phyloP scores from a whole-genome alignment of 192 early-diverging fungal species.

The Cladochytrium replicatum region DNA sequence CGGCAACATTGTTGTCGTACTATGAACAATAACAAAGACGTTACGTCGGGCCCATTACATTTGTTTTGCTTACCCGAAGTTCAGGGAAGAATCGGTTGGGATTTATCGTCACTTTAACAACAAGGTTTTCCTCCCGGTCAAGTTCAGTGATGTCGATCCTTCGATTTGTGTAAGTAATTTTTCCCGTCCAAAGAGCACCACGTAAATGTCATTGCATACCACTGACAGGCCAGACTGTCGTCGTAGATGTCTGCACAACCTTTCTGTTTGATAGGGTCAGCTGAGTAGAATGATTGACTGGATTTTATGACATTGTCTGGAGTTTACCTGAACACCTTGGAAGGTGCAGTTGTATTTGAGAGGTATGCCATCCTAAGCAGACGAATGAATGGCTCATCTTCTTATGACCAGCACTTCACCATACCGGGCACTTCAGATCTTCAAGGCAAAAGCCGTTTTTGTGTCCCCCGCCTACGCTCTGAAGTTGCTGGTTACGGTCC shows the following conservation, averaged over 20 bases:
- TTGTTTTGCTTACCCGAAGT: no score
- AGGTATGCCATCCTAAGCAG: not conserved
- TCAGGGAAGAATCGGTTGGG: slow-evolving; percentile 22
- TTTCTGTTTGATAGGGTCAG: no score
- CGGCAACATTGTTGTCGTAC: no score
- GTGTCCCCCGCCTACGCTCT: slow-evolving; percentile 8
- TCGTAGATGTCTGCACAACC: slow-evolving; percentile 28
- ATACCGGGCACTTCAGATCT: slow-evolving; percentile 16
- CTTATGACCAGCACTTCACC: no score
- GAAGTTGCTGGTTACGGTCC: not conserved
- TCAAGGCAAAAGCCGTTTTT: slow-evolving; percentile 30
- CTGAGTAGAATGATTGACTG: no score
- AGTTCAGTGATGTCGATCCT: slow-evolving; percentile 13
- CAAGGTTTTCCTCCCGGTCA: not conserved
- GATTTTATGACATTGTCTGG: no score
- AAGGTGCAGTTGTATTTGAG: slow-evolving; percentile 18
- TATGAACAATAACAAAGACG: no score
- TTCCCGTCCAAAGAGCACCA: not conserved
- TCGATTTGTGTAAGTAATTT: not conserved
- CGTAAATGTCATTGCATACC: slow-evolving; percentile 12
- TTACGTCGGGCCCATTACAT: no score
- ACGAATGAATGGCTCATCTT: no score
- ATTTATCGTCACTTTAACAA: slow-evolving; percentile 17
- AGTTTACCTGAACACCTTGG: slow-evolving; percentile 18
- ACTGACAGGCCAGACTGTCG: slow-evolving; percentile 25